A percentile compares a stretch with the other conserved stretches of the same genome.
Evolutionary conservation across 2,329 filamentous ascomycete genomes (phyloP).

Genomic region (Hymenoscyphus linearis): DNA sequence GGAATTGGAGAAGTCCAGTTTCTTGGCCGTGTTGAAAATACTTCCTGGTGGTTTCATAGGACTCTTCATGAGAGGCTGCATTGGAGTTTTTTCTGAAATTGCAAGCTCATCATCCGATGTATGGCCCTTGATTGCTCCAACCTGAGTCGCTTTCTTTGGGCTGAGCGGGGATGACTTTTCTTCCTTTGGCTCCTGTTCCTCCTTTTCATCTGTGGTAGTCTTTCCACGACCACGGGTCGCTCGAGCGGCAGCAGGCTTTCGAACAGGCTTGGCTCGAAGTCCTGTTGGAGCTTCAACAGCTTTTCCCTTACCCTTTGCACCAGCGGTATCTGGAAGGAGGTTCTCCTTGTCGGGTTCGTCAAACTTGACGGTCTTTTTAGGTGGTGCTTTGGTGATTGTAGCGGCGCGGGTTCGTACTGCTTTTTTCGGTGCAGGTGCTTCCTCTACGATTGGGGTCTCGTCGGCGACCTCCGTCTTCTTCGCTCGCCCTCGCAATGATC

Average conservation of each 20-base stretch:
- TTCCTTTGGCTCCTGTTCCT: conserved; percentile 31
- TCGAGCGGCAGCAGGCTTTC: conserved; percentile 37
- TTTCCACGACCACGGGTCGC: conserved; percentile 30
- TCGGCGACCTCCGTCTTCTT: conserved; percentile 24
- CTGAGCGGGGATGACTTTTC: conserved; percentile 50
- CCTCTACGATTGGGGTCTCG: conserved; percentile 30
- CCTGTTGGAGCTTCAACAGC: conserved; percentile 34
- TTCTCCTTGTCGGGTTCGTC: conserved; percentile 60
- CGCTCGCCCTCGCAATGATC: conserved; percentile 24
- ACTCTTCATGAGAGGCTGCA: conserved; percentile 49
- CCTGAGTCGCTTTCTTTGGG: conserved; percentile 60
- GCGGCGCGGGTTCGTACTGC: conserved; percentile 34
- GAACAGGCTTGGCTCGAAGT: conserved; percentile 43
- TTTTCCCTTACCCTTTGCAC: conserved; percentile 35
- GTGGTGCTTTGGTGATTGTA: conserved; percentile 38
- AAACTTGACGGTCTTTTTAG: conserved; percentile 59
- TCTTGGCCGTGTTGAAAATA: conserved; percentile 32
- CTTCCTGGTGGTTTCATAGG: conserved; percentile 46
- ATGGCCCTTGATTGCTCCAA: conserved; percentile 40
- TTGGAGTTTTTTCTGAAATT: conserved; percentile 44
- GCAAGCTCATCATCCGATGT: conserved; percentile 58
- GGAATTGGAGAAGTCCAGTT: conserved; percentile 33
- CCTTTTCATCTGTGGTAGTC: conserved; percentile 28
- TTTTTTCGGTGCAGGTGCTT: conserved; percentile 35
- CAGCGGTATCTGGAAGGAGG: conserved; percentile 41